A percentile compares a stretch with the other conserved stretches of the same genome.
Conservation (phyloP, 164 flowering plant genomes). For the Saururus chinensis region DNA sequence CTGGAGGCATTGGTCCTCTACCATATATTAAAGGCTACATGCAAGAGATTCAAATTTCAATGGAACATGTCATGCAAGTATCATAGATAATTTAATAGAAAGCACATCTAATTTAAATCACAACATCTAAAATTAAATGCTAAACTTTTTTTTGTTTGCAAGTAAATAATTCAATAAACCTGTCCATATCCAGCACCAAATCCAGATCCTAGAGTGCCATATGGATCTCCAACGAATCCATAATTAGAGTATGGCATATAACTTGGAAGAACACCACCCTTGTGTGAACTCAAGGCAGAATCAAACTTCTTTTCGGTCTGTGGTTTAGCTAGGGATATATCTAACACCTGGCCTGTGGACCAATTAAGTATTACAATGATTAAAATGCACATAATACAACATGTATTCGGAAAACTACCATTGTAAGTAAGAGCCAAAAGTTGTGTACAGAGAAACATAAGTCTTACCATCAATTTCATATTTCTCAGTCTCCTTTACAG, state of each 20-base stretch:
- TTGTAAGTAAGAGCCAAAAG: background rate
- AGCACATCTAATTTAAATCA: too few species aligned
- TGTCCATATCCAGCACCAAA: constrained; percentile 65
- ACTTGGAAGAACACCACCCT: constrained; percentile 30
- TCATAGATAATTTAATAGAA: too few species aligned
- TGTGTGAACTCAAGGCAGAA: constrained; percentile 26
- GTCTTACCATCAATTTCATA: constrained; percentile 80
- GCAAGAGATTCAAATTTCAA: background rate
- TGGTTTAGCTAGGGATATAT: constrained; percentile 88
- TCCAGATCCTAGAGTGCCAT: constrained; percentile 50
- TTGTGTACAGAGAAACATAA: background rate
- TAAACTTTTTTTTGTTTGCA: too few species aligned
- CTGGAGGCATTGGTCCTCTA: constrained; percentile 91
- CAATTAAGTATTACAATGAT: background rate
- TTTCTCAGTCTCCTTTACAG: constrained; percentile 84
- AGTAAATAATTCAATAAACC: constrained; percentile 17
- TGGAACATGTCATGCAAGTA: background rate
- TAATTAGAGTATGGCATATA: constrained; percentile 42
- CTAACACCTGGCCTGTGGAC: constrained; percentile 69
- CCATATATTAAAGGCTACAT: constrained; percentile 92
- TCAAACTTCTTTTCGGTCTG: constrained; percentile 74
- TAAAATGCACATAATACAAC: background rate
- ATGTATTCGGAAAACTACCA: background rate
- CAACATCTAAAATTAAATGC: too few species aligned
- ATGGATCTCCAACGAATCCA: constrained; percentile 58